Conservation (phyloP, 2,329 filamentous ascomycete species). For the Rhinocladiella similis region DNA sequence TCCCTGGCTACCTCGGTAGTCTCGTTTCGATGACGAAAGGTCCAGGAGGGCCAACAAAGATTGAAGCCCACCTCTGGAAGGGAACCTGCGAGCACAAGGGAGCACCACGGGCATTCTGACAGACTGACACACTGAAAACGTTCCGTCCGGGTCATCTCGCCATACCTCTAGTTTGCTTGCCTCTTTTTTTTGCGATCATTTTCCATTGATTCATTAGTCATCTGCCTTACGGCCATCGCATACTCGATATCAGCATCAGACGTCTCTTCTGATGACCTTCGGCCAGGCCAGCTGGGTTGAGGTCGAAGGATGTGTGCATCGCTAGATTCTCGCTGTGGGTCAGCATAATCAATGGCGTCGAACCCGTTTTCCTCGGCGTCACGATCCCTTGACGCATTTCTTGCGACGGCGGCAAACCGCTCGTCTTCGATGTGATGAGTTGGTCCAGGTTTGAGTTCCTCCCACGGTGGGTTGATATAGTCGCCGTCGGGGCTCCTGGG, state of each 20-base stretch:
- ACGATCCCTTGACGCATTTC: conserved; percentile 28
- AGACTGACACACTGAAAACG: not conserved
- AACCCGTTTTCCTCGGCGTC: conserved; percentile 28
- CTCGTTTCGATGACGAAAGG: too few species aligned
- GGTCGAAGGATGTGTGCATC: conserved; percentile 21
- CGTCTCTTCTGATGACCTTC: conserved; percentile 21
- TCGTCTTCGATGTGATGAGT: conserved; percentile 20
- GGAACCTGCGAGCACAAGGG: too few species aligned
- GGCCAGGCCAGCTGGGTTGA: conserved; percentile 19
- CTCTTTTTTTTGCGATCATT: conserved; percentile 20
- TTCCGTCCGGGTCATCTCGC: conserved; percentile 7
- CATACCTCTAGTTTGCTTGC: conserved; percentile 8
- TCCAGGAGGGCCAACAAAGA: too few species aligned
- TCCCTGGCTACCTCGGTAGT: too few species aligned
- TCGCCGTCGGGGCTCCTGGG: conserved; percentile 20
- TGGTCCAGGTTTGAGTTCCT: conserved; percentile 16
- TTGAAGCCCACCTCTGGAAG: too few species aligned
- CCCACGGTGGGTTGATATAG: conserved; percentile 19
- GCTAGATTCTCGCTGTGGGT: conserved; percentile 23
- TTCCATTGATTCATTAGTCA: conserved; percentile 24
- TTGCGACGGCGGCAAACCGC: conserved; percentile 12
- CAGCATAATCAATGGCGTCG: conserved; percentile 24
- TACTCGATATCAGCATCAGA: conserved; percentile 28
- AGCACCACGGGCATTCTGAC: too few species aligned
- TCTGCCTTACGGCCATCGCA: conserved; percentile 26